A percentile compares a stretch with the other conserved stretches of the same genome.
These are phyloP conservation scores for Hippophae tibetana DNA, from an alignment of 306 rosid species.

Conservation along the genomic window DNA sequence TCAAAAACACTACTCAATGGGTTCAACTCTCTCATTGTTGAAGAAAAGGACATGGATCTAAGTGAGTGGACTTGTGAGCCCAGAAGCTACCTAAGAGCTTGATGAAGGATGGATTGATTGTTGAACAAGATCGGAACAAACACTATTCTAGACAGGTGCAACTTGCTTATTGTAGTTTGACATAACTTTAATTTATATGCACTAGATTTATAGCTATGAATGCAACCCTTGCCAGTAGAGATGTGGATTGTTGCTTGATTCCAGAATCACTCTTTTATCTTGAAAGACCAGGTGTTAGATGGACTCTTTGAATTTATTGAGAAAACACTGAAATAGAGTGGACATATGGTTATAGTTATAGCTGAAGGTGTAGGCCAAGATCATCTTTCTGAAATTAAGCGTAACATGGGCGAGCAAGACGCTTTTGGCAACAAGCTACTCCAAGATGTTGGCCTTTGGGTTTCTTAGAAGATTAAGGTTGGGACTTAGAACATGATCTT, in stretches of 20 bases:
- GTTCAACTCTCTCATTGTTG: no score
- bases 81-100: no score
- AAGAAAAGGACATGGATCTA: no score
- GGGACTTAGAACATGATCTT: not conserved
- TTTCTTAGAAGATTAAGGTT: slow-evolving; percentile 60
- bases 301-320: slow-evolving; percentile 54
- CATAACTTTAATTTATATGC: not conserved
- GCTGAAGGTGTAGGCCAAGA: slow-evolving; percentile 72
- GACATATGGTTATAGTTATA: slow-evolving; percentile 60
- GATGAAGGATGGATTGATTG: slow-evolving; percentile 16
- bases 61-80: no score
- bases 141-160: not conserved
- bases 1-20: no score
- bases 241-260: slow-evolving; percentile 71
- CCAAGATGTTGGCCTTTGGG: slow-evolving; percentile 60
- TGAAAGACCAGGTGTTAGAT: slow-evolving; percentile 53
- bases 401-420: slow-evolving; percentile 23
- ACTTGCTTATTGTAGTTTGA: slow-evolving; percentile 1
- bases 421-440: slow-evolving; percentile 43
- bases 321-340: slow-evolving; percentile 46
- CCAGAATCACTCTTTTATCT: slow-evolving; percentile 70
- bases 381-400: slow-evolving; percentile 25
- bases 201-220: slow-evolving; percentile 65
- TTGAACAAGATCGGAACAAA: slow-evolving; percentile 65
- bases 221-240: slow-evolving; percentile 73